Evolutionary conservation across 768 basidiomycete species (phyloP).

Genomic region (Rhodocollybia butyracea): DNA sequence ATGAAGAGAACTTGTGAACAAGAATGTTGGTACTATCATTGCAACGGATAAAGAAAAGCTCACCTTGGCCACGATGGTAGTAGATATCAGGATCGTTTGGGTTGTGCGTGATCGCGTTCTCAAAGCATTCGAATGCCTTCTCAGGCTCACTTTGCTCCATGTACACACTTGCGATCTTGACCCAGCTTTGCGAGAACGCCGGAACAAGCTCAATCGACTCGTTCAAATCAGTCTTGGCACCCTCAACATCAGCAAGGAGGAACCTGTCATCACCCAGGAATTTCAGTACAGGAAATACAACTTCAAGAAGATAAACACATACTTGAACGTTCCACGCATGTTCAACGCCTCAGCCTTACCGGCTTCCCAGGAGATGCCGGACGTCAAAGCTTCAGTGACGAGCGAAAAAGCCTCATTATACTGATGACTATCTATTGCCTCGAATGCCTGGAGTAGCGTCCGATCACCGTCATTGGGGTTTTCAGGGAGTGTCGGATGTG

Average conservation of each 20-base stretch:
- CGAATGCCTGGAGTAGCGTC: constrained; percentile 74
- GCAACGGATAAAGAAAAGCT: constrained; percentile 12
- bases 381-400: constrained; percentile 81
- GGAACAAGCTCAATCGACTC: constrained; percentile 68
- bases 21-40: background rate
- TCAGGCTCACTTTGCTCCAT: constrained; percentile 89
- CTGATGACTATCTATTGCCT: constrained; percentile 82
- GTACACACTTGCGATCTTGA: constrained; percentile 95
- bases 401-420: constrained; percentile 79
- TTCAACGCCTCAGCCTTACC: constrained; percentile 89
- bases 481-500: constrained; percentile 70
- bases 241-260: constrained; percentile 78
- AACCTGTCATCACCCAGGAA: constrained; percentile 48
- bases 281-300: background rate
- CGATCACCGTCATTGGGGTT: constrained; percentile 76
- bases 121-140: constrained; percentile 89
- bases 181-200: constrained; percentile 79
- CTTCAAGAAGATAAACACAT: constrained; percentile 28
- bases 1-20: constrained; percentile 78
- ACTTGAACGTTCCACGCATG: constrained; percentile 96
- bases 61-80: constrained; percentile 97
- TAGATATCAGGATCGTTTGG: constrained; percentile 91
- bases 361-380: constrained; percentile 73
- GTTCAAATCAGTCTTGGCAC: constrained; percentile 81
- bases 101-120: constrained; percentile 81